Conservation (phyloP, 1,139 yeast genomes). For the Geotrichum reessii region DNA sequence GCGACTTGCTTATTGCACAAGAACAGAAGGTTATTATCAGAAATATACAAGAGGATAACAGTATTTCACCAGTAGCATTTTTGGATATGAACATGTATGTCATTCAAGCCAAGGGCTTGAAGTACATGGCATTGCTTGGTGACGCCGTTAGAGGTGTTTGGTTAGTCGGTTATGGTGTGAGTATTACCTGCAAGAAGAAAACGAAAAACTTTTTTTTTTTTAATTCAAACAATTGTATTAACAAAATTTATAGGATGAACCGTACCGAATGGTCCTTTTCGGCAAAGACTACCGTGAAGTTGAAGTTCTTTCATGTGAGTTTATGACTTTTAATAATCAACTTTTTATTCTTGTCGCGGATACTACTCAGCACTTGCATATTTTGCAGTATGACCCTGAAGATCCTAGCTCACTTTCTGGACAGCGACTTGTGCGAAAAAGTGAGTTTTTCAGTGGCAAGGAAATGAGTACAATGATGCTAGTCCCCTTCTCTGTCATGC, state of each 20-base stretch:
- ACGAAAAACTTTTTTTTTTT: no score
- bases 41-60: constrained; percentile 74
- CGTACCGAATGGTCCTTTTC: constrained; percentile 73
- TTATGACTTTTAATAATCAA: constrained; percentile 64
- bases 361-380: constrained; percentile 59
- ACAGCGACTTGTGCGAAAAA: constrained; percentile 60
- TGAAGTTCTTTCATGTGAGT: constrained; percentile 61
- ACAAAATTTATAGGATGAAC: constrained; percentile 49
- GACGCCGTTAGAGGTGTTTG: constrained; percentile 78
- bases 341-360: constrained; percentile 67
- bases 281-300: constrained; percentile 67
- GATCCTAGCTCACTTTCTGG: constrained; percentile 82
- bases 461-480: constrained; percentile 54
- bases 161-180: constrained; percentile 72
- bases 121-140: constrained; percentile 71
- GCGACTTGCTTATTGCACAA: constrained; percentile 77
- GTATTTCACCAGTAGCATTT: constrained; percentile 88
- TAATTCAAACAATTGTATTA: background rate
- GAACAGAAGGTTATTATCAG: constrained; percentile 78
- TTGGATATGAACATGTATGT: constrained; percentile 77
- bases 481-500: constrained; percentile 39
- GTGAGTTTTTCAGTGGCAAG: constrained; percentile 67
- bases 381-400: constrained; percentile 87
- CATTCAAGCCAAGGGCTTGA: constrained; percentile 74
- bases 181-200: constrained; percentile 32